Evolutionary conservation across 179 eudicot species (phyloP), one percentile per base, ranked within the genome.

Genomic region (Spinacia oleracea): DNA sequence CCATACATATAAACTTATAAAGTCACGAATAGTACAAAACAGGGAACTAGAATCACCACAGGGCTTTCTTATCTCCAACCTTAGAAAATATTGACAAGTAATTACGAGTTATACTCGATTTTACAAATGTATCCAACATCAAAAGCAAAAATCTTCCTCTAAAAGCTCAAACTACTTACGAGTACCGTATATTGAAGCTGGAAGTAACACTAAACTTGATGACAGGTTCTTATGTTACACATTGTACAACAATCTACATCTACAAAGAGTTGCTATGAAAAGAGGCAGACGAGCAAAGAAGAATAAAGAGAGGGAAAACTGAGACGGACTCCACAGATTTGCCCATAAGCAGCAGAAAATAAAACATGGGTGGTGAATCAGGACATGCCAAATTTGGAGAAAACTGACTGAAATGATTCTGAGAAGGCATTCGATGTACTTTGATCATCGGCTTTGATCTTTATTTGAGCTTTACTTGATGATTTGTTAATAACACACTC

Each of bases 381-480:
- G 32, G 88, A 40, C 80, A 77, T 76, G 34, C 92, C 91, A 67
- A 93, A 93, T 45, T 87, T 82, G 70, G 93, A 89, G 84, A 96
- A 83, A 42, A 97, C 97, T n/a, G 94, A 87, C 75, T 93, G 97
- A 84, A 96, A 93, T 77, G 74, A 71, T 25, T 82, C 90, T 29
- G 90, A 90, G 86, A 95, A 95, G 76, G 91, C 91, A 83, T 87
- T 87, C 18, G 98, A 87, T 50, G 92, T 73, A 72, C 81, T 86
- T 85, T 91, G 92, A 76, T 95, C 98, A 81, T 93, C 97, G 20
- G 98, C 92, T 89, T 93, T 96, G 81, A 96, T 85, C 87, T 96
- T 96, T 76, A 93, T 72, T 69, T 91, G 97, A 20, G 88, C 97
- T 89, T 91, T 96, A 88, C 93, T 83, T 6, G 96, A 81, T 7